These are phyloP conservation scores for Rhodotorula mucilaginosa DNA, from an alignment of 1,284 basidiomycete species.

Conservation along the genomic window DNA sequence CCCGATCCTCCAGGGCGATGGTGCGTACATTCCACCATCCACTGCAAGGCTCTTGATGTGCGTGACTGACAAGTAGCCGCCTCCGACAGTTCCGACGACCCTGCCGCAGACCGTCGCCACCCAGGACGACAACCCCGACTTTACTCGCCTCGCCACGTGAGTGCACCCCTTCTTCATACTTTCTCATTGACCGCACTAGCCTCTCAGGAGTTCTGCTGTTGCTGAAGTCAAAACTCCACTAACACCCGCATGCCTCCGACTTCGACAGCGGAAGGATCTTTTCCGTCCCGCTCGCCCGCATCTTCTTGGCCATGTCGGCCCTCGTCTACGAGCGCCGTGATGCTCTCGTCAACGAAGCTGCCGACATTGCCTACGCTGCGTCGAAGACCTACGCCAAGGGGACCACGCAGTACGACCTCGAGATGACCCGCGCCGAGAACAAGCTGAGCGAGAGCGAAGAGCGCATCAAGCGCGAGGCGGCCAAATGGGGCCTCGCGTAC, in stretches of 20 bases:
- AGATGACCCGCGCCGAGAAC: conserved; percentile 8
- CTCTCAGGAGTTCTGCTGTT: too few species aligned
- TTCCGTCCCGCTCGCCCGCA: conserved; percentile 25
- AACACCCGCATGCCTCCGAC: neutral
- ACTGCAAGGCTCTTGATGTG: neutral
- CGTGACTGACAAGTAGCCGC: neutral
- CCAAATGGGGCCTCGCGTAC: conserved; percentile 21
- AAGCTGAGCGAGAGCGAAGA: conserved; percentile 14
- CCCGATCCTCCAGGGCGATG: conserved; percentile 4
- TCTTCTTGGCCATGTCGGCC: conserved; percentile 24
- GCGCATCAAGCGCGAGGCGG: conserved; percentile 21
- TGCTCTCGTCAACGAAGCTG: conserved; percentile 14
- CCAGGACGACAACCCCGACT: conserved; percentile 21
- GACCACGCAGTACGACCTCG: neutral
- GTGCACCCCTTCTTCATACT: neutral
- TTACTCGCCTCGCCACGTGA: conserved; percentile 19
- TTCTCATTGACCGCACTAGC: too few species aligned
- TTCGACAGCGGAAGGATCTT: conserved; percentile 22
- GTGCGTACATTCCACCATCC: neutral
- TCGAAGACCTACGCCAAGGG: neutral
- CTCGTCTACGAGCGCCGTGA: conserved; percentile 32
- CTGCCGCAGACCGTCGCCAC: conserved; percentile 3
- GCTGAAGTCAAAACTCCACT: too few species aligned
- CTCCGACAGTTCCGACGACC: conserved; percentile 12
- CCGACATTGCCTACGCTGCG: conserved; percentile 4